Conservation (phyloP, 1,284 basidiomycete genomes). For the Moesziomyces globuligerus region DNA sequence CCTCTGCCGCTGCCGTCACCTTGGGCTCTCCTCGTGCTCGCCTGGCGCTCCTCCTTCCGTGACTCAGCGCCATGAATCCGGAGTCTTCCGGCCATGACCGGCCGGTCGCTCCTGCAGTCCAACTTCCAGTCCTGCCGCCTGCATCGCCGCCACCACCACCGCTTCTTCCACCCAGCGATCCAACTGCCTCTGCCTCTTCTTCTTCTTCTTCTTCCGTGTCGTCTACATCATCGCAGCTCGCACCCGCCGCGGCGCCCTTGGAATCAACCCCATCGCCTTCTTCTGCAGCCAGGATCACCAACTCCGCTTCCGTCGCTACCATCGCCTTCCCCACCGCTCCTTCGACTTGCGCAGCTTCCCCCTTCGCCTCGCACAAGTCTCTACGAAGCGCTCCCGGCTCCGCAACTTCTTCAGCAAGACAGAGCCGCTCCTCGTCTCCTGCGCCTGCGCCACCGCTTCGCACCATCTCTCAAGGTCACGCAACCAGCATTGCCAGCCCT, state of each 20-base stretch:
- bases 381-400: conserved; percentile 11
- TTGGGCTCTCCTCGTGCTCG: too few species aligned
- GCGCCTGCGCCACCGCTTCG: conserved; percentile 36
- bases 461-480: conserved; percentile 27
- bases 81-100: conserved; percentile 1
- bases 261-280: conserved; percentile 1
- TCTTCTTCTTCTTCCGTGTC: conserved; percentile 1
- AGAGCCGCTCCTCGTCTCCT: conserved; percentile 38
- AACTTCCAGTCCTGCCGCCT: conserved; percentile 11
- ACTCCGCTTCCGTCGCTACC: not conserved
- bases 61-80: conserved; percentile 1
- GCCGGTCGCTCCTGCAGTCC: not conserved
- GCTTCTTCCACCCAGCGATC: too few species aligned
- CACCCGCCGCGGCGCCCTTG: not conserved
- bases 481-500: conserved; percentile 8
- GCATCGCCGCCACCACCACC: conserved; percentile 8
- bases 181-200: conserved; percentile 1
- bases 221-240: too few species aligned
- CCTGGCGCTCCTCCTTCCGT: too few species aligned
- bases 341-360: not conserved
- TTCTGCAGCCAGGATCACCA: conserved; percentile 8
- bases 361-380: too few species aligned
- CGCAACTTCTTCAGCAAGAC: conserved; percentile 14
- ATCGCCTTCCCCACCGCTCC: conserved; percentile 19
- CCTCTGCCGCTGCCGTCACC: too few species aligned